Evolutionary conservation across 768 basidiomycete genomes (phyloP).

Genomic region (Cystofilobasidium ferigula): DNA sequence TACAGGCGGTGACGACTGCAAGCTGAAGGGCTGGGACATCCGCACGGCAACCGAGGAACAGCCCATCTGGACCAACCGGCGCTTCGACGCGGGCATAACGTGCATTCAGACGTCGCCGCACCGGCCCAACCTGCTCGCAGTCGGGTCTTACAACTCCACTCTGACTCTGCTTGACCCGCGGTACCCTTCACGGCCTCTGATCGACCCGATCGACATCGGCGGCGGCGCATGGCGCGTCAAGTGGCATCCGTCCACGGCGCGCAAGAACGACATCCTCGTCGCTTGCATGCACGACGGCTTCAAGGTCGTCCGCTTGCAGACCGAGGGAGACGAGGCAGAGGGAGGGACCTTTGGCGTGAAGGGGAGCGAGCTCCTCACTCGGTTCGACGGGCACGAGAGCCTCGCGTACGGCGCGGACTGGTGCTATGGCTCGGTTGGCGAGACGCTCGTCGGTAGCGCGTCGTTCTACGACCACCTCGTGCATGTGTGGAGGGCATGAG

Average conservation of each 20-base stretch:
- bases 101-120: constrained; percentile 74
- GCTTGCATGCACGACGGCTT: constrained; percentile 98
- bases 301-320: constrained; percentile 57
- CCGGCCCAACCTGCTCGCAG: constrained; percentile 68
- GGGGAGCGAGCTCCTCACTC: constrained; percentile 40
- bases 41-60: constrained; percentile 48
- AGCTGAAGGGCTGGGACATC: constrained; percentile 82
- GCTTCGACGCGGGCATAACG: constrained; percentile 85
- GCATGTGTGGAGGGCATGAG: constrained; percentile 64
- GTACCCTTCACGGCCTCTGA: constrained; percentile 50
- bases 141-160: constrained; percentile 79
- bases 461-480: constrained; percentile 90
- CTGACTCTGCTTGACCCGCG: constrained; percentile 76
- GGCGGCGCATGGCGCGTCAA: constrained; percentile 94
- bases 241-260: constrained; percentile 70
- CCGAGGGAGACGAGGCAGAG: constrained; percentile 25
- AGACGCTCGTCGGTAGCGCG: constrained; percentile 65
- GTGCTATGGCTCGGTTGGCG: constrained; percentile 44
- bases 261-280: constrained; percentile 67
- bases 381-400: constrained; percentile 65
- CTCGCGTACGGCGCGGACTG: constrained; percentile 91
- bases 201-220: constrained; percentile 51
- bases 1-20: constrained; percentile 83
- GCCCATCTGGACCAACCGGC: constrained; percentile 62
- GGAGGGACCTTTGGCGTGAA: constrained; percentile 26